Percentiles rank a stretch among this genome's conserved stretches.
phyloP scores from a whole-genome alignment of 129 eudicot species.

The Escallonia rubra region DNA sequence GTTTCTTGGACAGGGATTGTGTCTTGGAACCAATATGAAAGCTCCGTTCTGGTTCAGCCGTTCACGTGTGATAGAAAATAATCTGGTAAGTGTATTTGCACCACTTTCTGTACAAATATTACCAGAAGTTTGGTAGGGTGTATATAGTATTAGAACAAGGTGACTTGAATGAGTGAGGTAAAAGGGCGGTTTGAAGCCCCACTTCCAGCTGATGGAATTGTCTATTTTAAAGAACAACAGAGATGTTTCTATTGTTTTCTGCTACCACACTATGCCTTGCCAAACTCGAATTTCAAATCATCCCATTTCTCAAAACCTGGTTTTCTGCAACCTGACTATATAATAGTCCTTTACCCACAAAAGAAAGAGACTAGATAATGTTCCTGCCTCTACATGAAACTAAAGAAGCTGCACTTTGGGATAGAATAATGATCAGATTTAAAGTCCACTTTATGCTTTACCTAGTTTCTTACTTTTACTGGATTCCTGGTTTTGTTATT shows the following conservation, averaged over 20 bases:
- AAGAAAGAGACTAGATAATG: neutral
- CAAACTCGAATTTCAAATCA: slow-evolving; percentile 8
- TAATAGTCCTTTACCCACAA: neutral
- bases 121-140: neutral
- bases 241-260: neutral
- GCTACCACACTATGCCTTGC: slow-evolving; percentile 13
- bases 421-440: slow-evolving; percentile 21
- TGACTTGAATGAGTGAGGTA: neutral
- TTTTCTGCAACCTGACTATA: slow-evolving; percentile 16
- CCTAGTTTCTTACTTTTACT: slow-evolving; percentile 40
- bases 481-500: slow-evolving; percentile 55
- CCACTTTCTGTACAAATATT: too few species aligned
- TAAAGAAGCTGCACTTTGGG: slow-evolving; percentile 1
- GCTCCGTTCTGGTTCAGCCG: neutral
- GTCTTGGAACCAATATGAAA: neutral
- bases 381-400: slow-evolving; percentile 3
- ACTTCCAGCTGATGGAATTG: neutral
- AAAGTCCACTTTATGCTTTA: slow-evolving; percentile 30
- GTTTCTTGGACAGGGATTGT: too few species aligned
- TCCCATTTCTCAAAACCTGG: slow-evolving; percentile 36
- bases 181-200: neutral
- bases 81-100: too few species aligned
- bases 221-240: neutral
- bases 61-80: too few species aligned
- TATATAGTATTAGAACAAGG: neutral